Percentiles rank a stretch among this genome's conserved stretches.
Evolutionary conservation across 2,329 filamentous ascomycete species (phyloP).

Genomic region (Sporothrix pseudoabietina): DNA sequence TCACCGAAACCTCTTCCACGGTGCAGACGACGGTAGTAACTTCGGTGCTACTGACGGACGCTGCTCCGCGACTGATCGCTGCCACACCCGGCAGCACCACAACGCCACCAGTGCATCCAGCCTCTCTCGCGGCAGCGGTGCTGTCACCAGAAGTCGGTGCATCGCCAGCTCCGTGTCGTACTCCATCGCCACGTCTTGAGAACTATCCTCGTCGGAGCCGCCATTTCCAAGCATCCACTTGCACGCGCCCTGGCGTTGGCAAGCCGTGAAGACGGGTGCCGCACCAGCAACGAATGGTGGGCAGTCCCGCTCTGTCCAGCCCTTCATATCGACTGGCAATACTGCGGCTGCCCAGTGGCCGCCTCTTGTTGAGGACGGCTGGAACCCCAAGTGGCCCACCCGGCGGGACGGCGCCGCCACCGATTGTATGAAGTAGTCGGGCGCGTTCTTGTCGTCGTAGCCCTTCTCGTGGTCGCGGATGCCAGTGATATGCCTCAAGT

Average conservation of each 20-base stretch:
- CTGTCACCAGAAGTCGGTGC: neutral
- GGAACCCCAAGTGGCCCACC: neutral
- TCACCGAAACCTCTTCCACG: neutral
- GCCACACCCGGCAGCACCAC: neutral
- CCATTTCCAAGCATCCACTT: neutral
- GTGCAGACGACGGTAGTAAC: neutral
- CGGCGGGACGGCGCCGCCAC: neutral
- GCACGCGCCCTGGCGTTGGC: neutral
- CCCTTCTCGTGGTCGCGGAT: neutral
- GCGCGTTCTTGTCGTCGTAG: neutral
- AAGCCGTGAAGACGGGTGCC: neutral
- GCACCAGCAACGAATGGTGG: neutral
- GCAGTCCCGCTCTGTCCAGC: neutral
- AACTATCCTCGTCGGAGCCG: neutral
- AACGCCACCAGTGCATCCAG: neutral
- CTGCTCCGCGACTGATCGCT: neutral
- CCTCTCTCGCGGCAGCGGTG: neutral
- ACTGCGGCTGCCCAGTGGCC: neutral
- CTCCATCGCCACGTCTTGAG: neutral
- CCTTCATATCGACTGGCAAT: neutral
- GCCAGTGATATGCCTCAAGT: neutral
- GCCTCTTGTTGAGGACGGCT: neutral
- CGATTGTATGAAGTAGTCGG: neutral
- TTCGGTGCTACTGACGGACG: neutral
- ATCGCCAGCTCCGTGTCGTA: neutral